Base-by-base conservation (phyloP, 2,329 filamentous ascomycete species). In the Gnomoniopsis sp. region DNA sequence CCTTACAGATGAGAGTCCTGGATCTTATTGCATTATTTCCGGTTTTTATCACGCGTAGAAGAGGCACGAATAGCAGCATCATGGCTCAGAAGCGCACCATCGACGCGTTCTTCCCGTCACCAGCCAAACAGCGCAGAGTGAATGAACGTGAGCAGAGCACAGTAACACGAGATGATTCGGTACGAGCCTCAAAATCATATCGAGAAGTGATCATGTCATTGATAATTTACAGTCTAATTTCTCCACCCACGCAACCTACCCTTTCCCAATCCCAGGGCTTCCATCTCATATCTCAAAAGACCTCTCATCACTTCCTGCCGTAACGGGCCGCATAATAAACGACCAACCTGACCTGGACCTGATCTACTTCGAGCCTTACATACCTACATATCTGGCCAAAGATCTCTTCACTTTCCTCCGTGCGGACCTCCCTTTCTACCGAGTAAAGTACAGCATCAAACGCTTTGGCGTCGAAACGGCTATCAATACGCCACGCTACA, bases 321-420 rank as follows among this genome's bases (percentile, higher is more conserved):
- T 78, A 21, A 76, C 82, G 60, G 82, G 79, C 1, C 78, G 74
- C 49, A 66, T 69, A 2, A 87, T 92, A 64, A 84, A 85, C 64
- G 79, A 91, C 66, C 85, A 89, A 66, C 81, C 84, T 0, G 82
- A 92, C 63, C 79, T 93, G 0, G 88, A 93, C 68, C 77, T 93
- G 0, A 72, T 93, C 10, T 90, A 90, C 72, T 93, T 88, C 69
- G 81, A 90, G 65, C 89, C 89, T 0, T 93, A 89, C 63, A 79
- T 93, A 3, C 81, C 87, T 0, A 73, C 77, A 2, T 71, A 79
- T 14, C 76, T 84, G 12, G 77, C 84, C 21, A 77, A 78, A 3
- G 76, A 83, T 3, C 71, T 91, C 0, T 93, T 93, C 71, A 74
- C 84, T 15, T 91, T 91, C 67, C 78, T 93, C 1, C 83, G 90